Evolutionary conservation across 352 stramenopile species (phyloP).

Genomic region (Globisporangium paroecandrum): DNA sequence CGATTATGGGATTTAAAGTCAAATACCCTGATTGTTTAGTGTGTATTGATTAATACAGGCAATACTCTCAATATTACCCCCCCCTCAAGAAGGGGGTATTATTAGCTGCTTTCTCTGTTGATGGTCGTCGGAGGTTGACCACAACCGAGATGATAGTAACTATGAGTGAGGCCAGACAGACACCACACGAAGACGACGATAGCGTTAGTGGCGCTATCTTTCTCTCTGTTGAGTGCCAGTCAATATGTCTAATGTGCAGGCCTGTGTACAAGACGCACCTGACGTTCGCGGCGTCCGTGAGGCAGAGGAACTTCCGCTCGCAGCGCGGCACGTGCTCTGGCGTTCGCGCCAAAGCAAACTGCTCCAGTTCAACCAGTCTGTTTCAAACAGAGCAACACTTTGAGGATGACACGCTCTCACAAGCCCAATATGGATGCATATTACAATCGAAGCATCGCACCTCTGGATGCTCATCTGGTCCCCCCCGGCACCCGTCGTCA

Average conservation of each 20-base stretch:
- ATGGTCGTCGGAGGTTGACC: constrained; percentile 10
- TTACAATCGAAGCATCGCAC: constrained; percentile 12
- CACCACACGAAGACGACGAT: background rate
- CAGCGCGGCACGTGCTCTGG: background rate
- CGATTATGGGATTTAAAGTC: background rate
- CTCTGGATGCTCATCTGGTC: constrained; percentile 36
- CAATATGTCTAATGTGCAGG: background rate
- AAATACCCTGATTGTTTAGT: background rate
- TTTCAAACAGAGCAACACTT: background rate
- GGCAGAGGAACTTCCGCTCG: constrained; percentile 38
- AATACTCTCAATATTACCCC: background rate
- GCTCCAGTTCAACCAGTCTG: constrained; percentile 38
- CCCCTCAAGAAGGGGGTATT: background rate
- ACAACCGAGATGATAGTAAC: constrained; percentile 40
- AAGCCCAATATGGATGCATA: background rate
- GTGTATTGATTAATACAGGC: background rate
- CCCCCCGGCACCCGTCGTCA: constrained; percentile 18
- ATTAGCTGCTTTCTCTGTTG: background rate
- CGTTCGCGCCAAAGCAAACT: constrained; percentile 23
- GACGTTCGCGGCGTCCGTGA: constrained; percentile 46
- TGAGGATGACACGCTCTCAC: background rate
- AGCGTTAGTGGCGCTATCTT: background rate
- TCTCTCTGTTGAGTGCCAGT: background rate
- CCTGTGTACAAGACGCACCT: constrained; percentile 27
- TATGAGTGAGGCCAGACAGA: constrained; percentile 9